Conservation (phyloP, 441 rosid species). For the Corymbia calophylla region DNA sequence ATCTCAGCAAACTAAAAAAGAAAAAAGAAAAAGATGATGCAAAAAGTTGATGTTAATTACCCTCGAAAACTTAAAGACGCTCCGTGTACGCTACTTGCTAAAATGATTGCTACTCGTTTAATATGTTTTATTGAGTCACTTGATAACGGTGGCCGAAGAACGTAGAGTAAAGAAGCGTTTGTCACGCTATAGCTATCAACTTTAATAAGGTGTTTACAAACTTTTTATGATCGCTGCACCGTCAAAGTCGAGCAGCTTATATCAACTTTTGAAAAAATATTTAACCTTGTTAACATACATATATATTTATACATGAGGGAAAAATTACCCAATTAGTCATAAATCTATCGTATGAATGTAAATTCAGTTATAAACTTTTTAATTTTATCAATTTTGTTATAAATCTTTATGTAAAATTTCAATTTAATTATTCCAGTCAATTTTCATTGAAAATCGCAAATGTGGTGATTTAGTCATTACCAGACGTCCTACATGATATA, state of each 20-base stretch:
- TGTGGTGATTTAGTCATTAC: neutral
- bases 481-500: accelerated
- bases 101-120: neutral
- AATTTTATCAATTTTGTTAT: accelerated
- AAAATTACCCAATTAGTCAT: neutral
- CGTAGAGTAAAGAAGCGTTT: neutral
- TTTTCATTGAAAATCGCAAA: neutral
- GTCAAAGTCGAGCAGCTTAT: neutral
- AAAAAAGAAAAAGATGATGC: neutral
- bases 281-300: neutral
- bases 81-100: no score
- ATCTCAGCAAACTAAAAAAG: neutral
- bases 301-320: neutral
- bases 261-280: neutral
- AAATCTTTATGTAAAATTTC: accelerated
- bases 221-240: neutral
- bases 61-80: neutral
- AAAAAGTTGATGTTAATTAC: neutral
- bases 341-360: accelerated
- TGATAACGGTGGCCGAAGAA: neutral
- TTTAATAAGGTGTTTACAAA: neutral
- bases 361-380: neutral
- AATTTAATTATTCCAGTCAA: neutral
- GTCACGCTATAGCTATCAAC: neutral
- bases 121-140: neutral